A percentile compares a stretch with the other conserved stretches of the same genome.
These are phyloP conservation scores for Gracilariopsis chorda DNA, from an alignment of 23 red algal genomes.

Conservation along the genomic window DNA sequence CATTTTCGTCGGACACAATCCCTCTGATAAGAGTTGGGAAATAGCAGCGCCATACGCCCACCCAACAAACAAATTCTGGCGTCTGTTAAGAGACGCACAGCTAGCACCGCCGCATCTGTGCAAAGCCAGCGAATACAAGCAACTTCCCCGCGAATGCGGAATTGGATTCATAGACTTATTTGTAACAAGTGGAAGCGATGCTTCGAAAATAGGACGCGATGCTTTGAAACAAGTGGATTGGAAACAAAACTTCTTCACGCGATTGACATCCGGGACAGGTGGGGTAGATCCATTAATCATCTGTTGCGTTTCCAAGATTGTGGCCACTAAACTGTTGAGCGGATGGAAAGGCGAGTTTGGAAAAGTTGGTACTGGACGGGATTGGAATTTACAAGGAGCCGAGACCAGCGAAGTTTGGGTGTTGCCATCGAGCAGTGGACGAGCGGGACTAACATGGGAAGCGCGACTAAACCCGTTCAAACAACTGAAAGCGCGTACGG, in stretches of 20 bases:
- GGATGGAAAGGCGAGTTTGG: slow-evolving; percentile 49
- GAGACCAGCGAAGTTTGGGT: slow-evolving; percentile 52
- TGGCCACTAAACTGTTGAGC: slow-evolving; percentile 28
- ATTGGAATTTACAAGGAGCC: slow-evolving; percentile 12
- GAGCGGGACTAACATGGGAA: slow-evolving; percentile 36
- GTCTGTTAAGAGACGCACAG: slow-evolving; percentile 23
- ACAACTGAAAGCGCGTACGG: background rate
- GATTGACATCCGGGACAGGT: slow-evolving; percentile 10
- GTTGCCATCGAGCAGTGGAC: slow-evolving; percentile 53
- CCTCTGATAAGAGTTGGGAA: slow-evolving; percentile 49
- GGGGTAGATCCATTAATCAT: background rate
- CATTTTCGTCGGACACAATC: slow-evolving; percentile 70
- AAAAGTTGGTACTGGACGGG: slow-evolving; percentile 10
- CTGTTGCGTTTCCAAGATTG: slow-evolving; percentile 56
- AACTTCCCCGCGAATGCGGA: slow-evolving; percentile 17
- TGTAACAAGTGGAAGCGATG: slow-evolving; percentile 55
- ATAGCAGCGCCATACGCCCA: slow-evolving; percentile 59
- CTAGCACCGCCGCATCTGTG: slow-evolving; percentile 32
- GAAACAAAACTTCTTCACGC: background rate
- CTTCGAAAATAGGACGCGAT: slow-evolving; percentile 16
- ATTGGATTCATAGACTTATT: slow-evolving; percentile 63
- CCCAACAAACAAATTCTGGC: slow-evolving; percentile 54
- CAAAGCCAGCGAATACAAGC: background rate
- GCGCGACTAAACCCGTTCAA: slow-evolving; percentile 46
- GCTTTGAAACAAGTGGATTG: background rate